Evolutionary conservation across 768 basidiomycete genomes (phyloP), one percentile per base, ranked within the genome.

Genomic region (Lyophyllum decastes): DNA sequence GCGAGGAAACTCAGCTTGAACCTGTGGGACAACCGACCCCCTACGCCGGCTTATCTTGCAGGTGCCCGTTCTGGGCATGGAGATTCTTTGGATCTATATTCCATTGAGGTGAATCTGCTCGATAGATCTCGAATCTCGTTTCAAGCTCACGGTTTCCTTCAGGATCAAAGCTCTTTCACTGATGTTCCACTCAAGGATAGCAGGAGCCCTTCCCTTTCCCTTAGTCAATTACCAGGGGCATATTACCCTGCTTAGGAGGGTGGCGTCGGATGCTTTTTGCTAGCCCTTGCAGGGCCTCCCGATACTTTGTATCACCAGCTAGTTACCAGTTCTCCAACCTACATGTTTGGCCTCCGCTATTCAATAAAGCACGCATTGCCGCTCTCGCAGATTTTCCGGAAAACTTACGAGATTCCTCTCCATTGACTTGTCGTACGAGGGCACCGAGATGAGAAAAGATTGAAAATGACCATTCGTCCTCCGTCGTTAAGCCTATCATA

Each of bases 1-100:
- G 16, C 47, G 2, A 49, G 26, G 17, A 49, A 49, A 19, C 47
- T 26, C 8, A 49, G 25, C n/a, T 24, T 49, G 26, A 27, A 9
- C 17, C n/a, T 49, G n/a, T 49, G 47, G 47, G 47, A 49, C n/a
- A 49, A 49, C 27, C 7, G 49, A n/a, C 49, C 49, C 17, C 49
- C 49, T 17, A 33, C 33, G 21, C 19, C 41, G n/a, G 41, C 7
- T 21, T 43, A 43, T 43, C 41, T 17, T 5, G 17, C 41, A 22
- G 14, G 41, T 7, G 30, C 30, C 10, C 35, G 16, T 11, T 38
- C 35, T 16, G 8, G 11, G 41, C 41, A 5, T 43, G 12, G 17
- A 19, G 19, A 17, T 22, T 9, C 19, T 19, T 21, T 43, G 4
- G 41, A 43, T 5, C 4, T 11, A n/a, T 4, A 38, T 12, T 38